Evolutionary conservation across 176 grass and related monocot genomes (phyloP).

Genomic region (Otatea glauca): DNA sequence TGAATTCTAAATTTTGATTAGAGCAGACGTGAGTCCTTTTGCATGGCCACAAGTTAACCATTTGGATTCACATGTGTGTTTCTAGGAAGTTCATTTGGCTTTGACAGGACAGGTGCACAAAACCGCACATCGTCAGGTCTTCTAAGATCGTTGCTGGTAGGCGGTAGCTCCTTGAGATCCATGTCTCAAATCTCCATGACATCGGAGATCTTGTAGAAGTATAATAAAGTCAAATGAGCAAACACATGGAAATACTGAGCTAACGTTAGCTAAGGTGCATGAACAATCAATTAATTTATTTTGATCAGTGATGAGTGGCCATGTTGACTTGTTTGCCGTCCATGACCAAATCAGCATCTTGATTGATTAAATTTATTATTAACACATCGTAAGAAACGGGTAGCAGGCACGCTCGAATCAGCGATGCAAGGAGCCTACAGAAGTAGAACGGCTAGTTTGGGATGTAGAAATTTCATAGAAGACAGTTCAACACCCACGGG

Average conservation of each 20-base stretch:
- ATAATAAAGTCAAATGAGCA: slow-evolving; percentile 1
- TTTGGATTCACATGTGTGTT: background rate
- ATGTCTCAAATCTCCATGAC: slow-evolving; percentile 29
- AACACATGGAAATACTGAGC: background rate
- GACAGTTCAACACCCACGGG: background rate
- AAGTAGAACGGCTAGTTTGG: background rate
- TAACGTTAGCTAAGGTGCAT: background rate
- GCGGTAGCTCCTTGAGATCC: slow-evolving; percentile 7
- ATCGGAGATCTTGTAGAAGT: background rate
- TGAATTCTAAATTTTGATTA: background rate
- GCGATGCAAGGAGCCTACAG: background rate
- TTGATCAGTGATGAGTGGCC: background rate
- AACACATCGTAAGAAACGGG: background rate
- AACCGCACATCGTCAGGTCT: slow-evolving; percentile 2
- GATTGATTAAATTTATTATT: background rate
- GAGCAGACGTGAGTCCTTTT: background rate
- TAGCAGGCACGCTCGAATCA: background rate
- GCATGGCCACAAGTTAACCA: background rate
- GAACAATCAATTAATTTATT: background rate
- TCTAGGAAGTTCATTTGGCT: background rate
- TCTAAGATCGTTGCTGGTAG: background rate
- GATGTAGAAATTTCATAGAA: background rate
- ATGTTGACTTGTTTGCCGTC: too few relatives aligned
- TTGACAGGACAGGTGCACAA: background rate
- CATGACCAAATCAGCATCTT: background rate